phyloP scores from a whole-genome alignment of 345 rosid genomes.

The Aquilaria sinensis region DNA sequence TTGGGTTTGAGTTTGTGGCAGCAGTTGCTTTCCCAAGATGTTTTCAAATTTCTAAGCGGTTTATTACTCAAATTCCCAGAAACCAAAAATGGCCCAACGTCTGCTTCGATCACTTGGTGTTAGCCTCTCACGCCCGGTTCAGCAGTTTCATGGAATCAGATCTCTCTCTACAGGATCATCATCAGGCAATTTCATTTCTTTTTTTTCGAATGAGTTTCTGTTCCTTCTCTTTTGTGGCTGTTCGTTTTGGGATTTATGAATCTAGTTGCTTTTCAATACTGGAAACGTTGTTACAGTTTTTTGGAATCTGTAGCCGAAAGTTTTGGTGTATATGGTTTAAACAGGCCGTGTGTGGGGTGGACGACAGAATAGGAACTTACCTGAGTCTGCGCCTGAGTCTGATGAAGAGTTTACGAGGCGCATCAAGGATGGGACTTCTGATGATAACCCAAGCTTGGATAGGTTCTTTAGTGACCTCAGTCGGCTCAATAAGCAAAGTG shows the following conservation, averaged over 20 bases:
- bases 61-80: no score
- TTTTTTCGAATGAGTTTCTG: background rate
- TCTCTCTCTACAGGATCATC: conserved; percentile 5
- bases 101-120: conserved; percentile 7
- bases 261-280: background rate
- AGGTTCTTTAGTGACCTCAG: conserved; percentile 20
- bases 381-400: conserved; percentile 29
- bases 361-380: conserved; percentile 9
- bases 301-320: no score
- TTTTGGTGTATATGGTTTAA: background rate
- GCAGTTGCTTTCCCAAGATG: no score
- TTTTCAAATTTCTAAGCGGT: no score
- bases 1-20: no score
- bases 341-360: conserved; percentile 10
- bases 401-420: conserved; percentile 32
- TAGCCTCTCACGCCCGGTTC: conserved; percentile 2
- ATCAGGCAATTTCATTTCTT: background rate
- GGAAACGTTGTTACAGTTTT: no score
- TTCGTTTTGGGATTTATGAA: no score
- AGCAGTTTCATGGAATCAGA: background rate
- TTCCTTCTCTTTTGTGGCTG: background rate
- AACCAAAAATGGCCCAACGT: background rate
- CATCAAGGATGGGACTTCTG: conserved; percentile 26
- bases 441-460: conserved; percentile 15
- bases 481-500: background rate